phyloP scores from a whole-genome alignment of 495 filamentous ascomycete species.

The Hyaloscypha hepaticicola region DNA sequence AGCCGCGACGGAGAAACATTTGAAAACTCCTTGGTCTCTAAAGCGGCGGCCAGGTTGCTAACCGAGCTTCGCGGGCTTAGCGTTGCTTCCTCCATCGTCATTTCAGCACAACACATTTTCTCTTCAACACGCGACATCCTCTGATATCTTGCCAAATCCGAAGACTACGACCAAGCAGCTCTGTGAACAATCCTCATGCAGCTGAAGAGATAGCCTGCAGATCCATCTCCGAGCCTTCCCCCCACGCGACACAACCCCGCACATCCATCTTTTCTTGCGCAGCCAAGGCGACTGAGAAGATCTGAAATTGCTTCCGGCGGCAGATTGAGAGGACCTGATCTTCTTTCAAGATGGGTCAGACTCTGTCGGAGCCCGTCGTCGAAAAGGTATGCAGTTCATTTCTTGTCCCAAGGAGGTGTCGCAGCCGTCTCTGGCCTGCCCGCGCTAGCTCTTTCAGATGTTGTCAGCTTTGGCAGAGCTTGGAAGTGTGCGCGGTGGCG shows the following conservation, averaged over 20 bases:
- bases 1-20: too few species aligned
- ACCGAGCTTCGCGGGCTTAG: background rate
- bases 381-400: slow-evolving; percentile 77
- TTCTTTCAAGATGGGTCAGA: slow-evolving; percentile 82
- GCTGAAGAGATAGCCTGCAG: slow-evolving; percentile 21
- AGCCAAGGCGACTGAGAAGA: slow-evolving; percentile 4
- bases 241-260: slow-evolving; percentile 23
- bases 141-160: slow-evolving; percentile 1
- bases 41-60: background rate
- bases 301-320: slow-evolving; percentile 2
- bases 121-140: slow-evolving; percentile 22
- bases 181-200: slow-evolving; percentile 14
- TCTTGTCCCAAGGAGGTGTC: slow-evolving; percentile 5
- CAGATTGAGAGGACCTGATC: slow-evolving; percentile 18
- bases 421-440: slow-evolving; percentile 8
- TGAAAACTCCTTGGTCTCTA: background rate
- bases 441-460: background rate
- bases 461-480: background rate
- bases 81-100: background rate
- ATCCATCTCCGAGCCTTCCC: slow-evolving; percentile 4
- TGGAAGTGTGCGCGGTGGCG: background rate
- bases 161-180: background rate
- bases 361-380: slow-evolving; percentile 96
- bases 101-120: background rate
- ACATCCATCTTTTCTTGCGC: slow-evolving; percentile 11